Base-by-base conservation (phyloP, 1,284 basidiomycete genomes). In the Afroboletus lepidellus region DNA sequence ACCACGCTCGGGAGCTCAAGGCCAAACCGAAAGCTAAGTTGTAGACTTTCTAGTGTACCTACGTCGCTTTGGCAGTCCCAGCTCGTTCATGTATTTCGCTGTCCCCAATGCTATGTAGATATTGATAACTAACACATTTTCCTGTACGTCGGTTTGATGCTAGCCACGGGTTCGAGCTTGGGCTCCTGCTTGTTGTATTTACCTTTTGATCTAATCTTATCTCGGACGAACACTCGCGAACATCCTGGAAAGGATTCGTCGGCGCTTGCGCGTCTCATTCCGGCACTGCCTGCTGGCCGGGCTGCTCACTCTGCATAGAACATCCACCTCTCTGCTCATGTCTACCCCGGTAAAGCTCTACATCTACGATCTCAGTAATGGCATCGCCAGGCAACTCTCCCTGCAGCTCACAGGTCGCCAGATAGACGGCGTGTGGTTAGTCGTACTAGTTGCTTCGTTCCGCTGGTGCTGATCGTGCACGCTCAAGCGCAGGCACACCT, bases 341-440 rank as follows among this genome's bases (percentile, higher is more conserved):
- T 50, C 63, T 15, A 20, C 42, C 32, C 71, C 75, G 36, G 87
- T 91, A 24, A 74, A 89, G 62, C 80, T 97, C 34, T 94, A 94
- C 64, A 84, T 96, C 0, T 97, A 97, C 70, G 94, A 97, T 67
- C 84, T 95, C 51, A 93, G 85, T 65, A 84, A 87, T 66, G 93
- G 93, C 41, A 77, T 95, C 61, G 93, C 92, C 3, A 78, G 79
- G 53, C 79, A 83, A 54, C 73, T 95, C 48, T 93, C 90, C 9
- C 70, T 79, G 38, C 84, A 89, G 63, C 75, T 96, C 46, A 90
- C 87, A 0, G 94, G 94, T 3, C 83, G 81, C 48, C 91, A 93
- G 67, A 90, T 94, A 50, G 90, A 94, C 57, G 92, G 92, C 0
- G 84, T 94, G 50, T 95, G 92, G 92, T 91, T 51, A 56, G 81